Conservation (phyloP, 2,329 filamentous ascomycete genomes). For the Fusarium sp. region DNA sequence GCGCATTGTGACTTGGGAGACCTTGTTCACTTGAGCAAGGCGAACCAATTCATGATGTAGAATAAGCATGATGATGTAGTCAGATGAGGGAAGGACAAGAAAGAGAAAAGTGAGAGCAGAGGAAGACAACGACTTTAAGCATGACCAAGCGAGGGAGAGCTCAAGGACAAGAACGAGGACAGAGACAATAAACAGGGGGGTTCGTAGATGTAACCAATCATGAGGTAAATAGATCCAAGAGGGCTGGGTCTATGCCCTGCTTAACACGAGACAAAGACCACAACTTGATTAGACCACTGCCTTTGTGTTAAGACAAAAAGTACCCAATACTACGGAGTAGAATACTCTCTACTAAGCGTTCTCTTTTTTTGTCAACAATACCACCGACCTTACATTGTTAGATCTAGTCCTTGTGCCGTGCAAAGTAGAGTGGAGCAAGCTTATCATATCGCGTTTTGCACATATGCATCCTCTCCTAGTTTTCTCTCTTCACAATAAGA, state of each 20-base stretch:
- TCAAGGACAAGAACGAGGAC: background rate
- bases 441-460: background rate
- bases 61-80: background rate
- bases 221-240: background rate
- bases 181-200: background rate
- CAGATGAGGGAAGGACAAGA: background rate
- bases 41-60: background rate
- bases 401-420: too few species aligned
- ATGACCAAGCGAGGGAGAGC: background rate
- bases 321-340: background rate
- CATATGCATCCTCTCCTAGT: background rate
- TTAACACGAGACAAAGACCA: too few species aligned
- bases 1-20: background rate
- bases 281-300: too few species aligned
- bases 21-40: background rate
- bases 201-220: background rate
- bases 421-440: too few species aligned
- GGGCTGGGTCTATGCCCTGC: background rate
- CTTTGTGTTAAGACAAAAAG: background rate
- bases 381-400: background rate
- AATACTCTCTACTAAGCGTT: background rate
- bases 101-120: background rate
- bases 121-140: background rate
- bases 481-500: background rate
- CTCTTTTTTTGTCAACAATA: background rate